These are phyloP conservation scores for Tricholoma hemisulphureum DNA, from an alignment of 768 basidiomycete species.

Conservation along the genomic window DNA sequence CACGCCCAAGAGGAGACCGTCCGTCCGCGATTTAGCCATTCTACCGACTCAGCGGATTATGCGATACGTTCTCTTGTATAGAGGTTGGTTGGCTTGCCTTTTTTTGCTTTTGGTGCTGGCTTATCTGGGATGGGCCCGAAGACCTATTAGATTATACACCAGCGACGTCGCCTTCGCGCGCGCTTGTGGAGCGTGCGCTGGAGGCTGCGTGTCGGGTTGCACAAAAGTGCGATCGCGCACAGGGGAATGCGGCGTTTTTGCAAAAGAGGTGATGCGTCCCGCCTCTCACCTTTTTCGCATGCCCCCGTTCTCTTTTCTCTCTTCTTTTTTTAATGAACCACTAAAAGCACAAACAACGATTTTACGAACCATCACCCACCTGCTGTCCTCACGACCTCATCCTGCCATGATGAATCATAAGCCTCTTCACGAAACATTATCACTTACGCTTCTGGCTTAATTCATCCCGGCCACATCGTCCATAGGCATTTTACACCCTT, in stretches of 20 bases:
- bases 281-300: not conserved
- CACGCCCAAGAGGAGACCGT: conserved; percentile 18
- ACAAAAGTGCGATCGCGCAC: conserved; percentile 57
- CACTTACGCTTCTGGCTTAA: not conserved
- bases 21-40: conserved; percentile 63
- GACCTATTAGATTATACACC: conserved; percentile 60
- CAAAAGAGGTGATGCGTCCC: conserved; percentile 10
- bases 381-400: not conserved
- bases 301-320: not conserved
- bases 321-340: not conserved
- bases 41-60: conserved; percentile 65
- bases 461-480: no score
- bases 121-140: conserved; percentile 27
- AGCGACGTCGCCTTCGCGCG: conserved; percentile 47
- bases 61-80: conserved; percentile 63
- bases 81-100: conserved; percentile 39
- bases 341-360: not conserved
- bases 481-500: no score
- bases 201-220: conserved; percentile 60
- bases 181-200: conserved; percentile 56
- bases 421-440: no score
- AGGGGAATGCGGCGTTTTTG: conserved; percentile 43
- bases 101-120: not conserved
- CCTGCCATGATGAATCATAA: not conserved
- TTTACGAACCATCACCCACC: not conserved